phyloP scores from a whole-genome alignment of 306 rosid genomes.

The Vigna mungo region DNA sequence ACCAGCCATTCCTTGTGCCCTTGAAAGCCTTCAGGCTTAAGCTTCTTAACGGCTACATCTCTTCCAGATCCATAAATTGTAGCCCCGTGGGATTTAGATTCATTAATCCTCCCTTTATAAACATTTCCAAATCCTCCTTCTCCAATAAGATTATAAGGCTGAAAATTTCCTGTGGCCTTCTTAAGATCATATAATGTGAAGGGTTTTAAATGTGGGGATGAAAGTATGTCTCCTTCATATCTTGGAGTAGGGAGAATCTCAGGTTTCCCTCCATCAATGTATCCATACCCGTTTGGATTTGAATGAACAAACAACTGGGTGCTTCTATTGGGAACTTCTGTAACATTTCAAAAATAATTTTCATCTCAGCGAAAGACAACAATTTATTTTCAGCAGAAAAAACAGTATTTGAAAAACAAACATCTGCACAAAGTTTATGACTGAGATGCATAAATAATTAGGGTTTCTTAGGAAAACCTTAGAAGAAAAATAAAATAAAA shows the following conservation, averaged over 20 bases:
- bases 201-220: conserved; percentile 73
- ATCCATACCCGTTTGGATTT: conserved; percentile 23
- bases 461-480: too few relatives aligned
- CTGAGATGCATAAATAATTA: background rate
- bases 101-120: conserved; percentile 78
- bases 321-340: conserved; percentile 36
- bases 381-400: conserved; percentile 5
- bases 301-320: conserved; percentile 30
- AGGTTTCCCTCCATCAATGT: conserved; percentile 37
- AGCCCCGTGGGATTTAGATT: conserved; percentile 49
- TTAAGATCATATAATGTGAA: conserved; percentile 74
- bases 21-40: conserved; percentile 90
- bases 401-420: background rate
- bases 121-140: conserved; percentile 93
- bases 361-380: conserved; percentile 1
- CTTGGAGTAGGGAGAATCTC: conserved; percentile 65
- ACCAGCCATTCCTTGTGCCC: conserved; percentile 99
- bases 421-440: conserved; percentile 15
- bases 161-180: conserved; percentile 77
- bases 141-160: conserved; percentile 70
- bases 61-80: conserved; percentile 63
- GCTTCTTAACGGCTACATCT: conserved; percentile 88
- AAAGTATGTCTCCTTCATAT: conserved; percentile 86
- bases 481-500: too few relatives aligned
- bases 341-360: conserved; percentile 36